phyloP scores from a whole-genome alignment of 768 basidiomycete genomes.

The Termitomyces sp. region DNA sequence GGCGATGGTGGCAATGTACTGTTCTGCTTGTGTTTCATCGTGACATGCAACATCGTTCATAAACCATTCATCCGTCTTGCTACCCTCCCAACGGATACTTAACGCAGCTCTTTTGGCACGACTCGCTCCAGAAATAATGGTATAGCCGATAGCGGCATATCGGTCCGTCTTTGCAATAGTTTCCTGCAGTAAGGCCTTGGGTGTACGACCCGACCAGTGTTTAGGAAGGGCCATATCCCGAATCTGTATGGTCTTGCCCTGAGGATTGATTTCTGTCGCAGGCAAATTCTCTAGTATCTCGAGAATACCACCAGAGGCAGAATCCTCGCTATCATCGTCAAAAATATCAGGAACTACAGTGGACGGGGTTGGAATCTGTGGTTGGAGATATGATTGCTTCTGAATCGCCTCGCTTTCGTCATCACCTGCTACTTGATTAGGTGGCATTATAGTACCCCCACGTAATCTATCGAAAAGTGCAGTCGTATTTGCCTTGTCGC shows the following conservation, averaged over 20 bases:
- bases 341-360: constrained; percentile 40
- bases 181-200: constrained; percentile 70
- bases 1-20: constrained; percentile 86
- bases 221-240: constrained; percentile 82
- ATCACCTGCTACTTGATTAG: neutral
- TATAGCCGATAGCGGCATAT: constrained; percentile 73
- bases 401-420: neutral
- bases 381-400: constrained; percentile 18
- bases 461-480: constrained; percentile 42
- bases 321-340: constrained; percentile 48
- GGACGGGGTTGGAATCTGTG: constrained; percentile 9
- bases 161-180: constrained; percentile 65
- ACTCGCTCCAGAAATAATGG: constrained; percentile 61
- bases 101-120: constrained; percentile 74
- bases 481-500: constrained; percentile 42
- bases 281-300: constrained; percentile 69
- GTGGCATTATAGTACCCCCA: constrained; percentile 13
- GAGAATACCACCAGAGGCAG: constrained; percentile 58
- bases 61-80: constrained; percentile 57
- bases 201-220: constrained; percentile 78
- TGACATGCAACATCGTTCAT: constrained; percentile 88
- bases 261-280: constrained; percentile 48
- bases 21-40: constrained; percentile 76
- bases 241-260: constrained; percentile 50
- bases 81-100: constrained; percentile 70